Evolutionary conservation across 2,329 filamentous ascomycete species (phyloP).

Genomic region (Trichoderma aggressivum): DNA sequence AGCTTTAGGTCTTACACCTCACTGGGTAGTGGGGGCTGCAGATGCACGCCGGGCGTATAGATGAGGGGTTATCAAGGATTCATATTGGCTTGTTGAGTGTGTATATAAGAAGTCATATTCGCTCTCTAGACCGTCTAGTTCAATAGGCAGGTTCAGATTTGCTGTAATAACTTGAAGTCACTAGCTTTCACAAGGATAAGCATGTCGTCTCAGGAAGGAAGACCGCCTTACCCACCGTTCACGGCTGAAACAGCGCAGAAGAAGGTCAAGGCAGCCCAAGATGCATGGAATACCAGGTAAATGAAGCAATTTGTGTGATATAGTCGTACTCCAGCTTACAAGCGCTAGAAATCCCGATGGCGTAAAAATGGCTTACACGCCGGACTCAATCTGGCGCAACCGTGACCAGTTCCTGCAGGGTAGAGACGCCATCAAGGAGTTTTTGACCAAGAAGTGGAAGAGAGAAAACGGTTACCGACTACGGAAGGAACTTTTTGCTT

Average conservation of each 20-base stretch:
- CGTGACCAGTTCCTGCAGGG: constrained; percentile 66
- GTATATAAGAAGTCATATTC: not conserved
- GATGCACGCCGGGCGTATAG: not conserved
- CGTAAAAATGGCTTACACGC: constrained; percentile 71
- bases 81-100: not conserved
- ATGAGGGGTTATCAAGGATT: not conserved
- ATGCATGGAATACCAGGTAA: constrained; percentile 76
- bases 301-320: constrained; percentile 13
- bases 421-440: constrained; percentile 62
- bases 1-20: not conserved
- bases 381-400: constrained; percentile 77
- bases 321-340: not conserved
- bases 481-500: constrained; percentile 81
- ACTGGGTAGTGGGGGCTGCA: not conserved
- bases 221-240: constrained; percentile 64
- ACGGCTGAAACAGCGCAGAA: constrained; percentile 64
- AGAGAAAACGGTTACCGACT: constrained; percentile 69
- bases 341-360: constrained; percentile 55
- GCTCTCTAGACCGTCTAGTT: not conserved
- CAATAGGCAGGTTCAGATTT: not conserved
- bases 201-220: constrained; percentile 17
- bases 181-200: not conserved
- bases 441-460: constrained; percentile 71
- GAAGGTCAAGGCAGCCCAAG: constrained; percentile 85
- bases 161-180: not conserved